Conservation (phyloP, 345 rosid genomes). For the Firmiana major region DNA sequence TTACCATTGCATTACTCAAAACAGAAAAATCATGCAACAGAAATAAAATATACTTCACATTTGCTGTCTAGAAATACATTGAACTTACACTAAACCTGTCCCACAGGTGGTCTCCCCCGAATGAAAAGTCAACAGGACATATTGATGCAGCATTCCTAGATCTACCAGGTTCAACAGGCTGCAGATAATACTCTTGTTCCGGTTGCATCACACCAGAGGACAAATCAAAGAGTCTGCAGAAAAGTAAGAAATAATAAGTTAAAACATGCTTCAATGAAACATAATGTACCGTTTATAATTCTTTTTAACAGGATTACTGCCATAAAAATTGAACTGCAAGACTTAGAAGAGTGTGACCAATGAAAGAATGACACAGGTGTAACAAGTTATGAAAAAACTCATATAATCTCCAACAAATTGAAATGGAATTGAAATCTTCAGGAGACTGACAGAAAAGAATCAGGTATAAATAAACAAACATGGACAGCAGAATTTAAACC, state of each 20-base stretch:
- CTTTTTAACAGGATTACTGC: background rate
- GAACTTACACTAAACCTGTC: constrained; percentile 87
- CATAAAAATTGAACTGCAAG: background rate
- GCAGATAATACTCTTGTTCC: constrained; percentile 92
- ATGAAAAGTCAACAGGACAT: constrained; percentile 80
- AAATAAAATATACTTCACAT: background rate
- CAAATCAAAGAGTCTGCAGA: constrained; percentile 73
- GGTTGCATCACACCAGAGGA: constrained; percentile 69
- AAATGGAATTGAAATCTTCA: background rate
- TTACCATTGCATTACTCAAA: background rate
- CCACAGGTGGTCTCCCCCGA: constrained; percentile 96
- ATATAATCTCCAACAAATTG: background rate
- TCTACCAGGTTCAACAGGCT: constrained; percentile 83
- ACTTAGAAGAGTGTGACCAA: background rate
- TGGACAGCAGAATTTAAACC: background rate
- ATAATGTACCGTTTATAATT: background rate
- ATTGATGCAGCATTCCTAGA: constrained; percentile 71
- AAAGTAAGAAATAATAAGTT: constrained; percentile 15
- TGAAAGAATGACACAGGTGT: background rate
- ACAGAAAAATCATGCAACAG: background rate
- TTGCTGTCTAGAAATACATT: background rate
- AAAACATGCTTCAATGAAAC: background rate
- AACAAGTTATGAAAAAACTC: background rate
- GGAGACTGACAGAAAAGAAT: background rate
- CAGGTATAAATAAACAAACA: background rate